These are phyloP conservation scores for Pelargonium fulgidum DNA, from an alignment of 441 rosid species.

Conservation along the genomic window DNA sequence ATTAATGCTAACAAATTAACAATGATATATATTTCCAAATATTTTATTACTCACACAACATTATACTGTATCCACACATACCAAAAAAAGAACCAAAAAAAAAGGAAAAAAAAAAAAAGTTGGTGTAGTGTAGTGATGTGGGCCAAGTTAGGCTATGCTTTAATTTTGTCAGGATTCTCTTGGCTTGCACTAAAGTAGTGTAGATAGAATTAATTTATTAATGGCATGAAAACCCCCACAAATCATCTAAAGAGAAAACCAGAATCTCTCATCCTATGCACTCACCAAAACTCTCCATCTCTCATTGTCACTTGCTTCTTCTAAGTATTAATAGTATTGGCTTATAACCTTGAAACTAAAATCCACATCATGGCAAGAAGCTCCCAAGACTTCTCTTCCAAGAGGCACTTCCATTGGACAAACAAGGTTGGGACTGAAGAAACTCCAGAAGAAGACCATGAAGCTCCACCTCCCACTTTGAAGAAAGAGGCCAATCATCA, in stretches of 20 bases:
- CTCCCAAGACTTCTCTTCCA: slow-evolving; percentile 55
- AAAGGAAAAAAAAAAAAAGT: too few relatives aligned
- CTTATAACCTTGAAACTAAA: too few relatives aligned
- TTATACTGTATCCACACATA: too few relatives aligned
- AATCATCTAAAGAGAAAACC: slow-evolving; percentile 24
- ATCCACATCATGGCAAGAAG: slow-evolving; percentile 44
- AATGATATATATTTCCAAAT: too few relatives aligned
- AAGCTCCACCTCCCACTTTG: slow-evolving; percentile 26
- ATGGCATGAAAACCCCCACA: slow-evolving; percentile 30
- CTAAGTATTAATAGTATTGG: neutral
- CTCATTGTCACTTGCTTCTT: neutral
- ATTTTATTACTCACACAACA: too few relatives aligned
- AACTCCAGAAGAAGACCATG: slow-evolving; percentile 31
- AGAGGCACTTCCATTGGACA: slow-evolving; percentile 85
- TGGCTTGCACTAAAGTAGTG: slow-evolving; percentile 22
- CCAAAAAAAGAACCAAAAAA: too few relatives aligned
- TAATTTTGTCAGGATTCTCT: slow-evolving; percentile 68
- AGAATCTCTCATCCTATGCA: slow-evolving; percentile 21
- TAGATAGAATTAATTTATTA: slow-evolving; percentile 29
- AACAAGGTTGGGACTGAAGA: slow-evolving; percentile 54
- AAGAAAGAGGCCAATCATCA: too few relatives aligned
- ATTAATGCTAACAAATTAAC: too few relatives aligned
- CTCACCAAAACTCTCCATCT: slow-evolving; percentile 5
- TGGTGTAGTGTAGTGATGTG: too few relatives aligned
- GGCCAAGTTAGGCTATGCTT: slow-evolving; percentile 13